Percentiles rank a stretch among this genome's conserved stretches.
Conservation (phyloP, 768 basidiomycete species). For the Leccinum ochraceum region DNA sequence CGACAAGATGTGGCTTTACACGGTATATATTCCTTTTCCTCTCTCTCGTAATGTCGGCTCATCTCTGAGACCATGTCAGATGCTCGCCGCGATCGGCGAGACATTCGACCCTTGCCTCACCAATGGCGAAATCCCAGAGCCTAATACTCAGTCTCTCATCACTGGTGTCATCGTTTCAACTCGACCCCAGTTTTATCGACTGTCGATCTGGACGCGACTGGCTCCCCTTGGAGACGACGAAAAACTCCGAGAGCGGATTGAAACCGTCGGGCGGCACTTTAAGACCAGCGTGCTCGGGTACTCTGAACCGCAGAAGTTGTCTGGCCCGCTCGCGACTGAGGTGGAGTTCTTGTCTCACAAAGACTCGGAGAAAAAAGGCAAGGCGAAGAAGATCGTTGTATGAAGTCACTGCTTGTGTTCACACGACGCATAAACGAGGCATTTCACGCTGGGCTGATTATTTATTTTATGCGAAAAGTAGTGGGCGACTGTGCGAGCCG, state of each 20-base stretch:
- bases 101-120: conserved; percentile 91
- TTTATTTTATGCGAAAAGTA: conserved; percentile 31
- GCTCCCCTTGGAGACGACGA: conserved; percentile 61
- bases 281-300: conserved; percentile 90
- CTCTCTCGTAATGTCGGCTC: conserved; percentile 1
- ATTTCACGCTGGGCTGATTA: conserved; percentile 30
- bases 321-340: conserved; percentile 89
- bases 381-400: conserved; percentile 77
- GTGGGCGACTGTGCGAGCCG: conserved; percentile 20
- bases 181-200: conserved; percentile 91
- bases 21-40: conserved; percentile 49
- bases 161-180: conserved; percentile 96
- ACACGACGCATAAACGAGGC: conserved; percentile 17
- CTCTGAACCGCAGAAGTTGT: conserved; percentile 66
- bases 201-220: conserved; percentile 96
- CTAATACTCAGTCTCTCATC: conserved; percentile 60
- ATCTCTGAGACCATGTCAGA: conserved; percentile 50
- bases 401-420: conserved; percentile 35
- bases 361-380: conserved; percentile 94
- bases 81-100: conserved; percentile 99
- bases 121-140: conserved; percentile 40
- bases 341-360: conserved; percentile 95
- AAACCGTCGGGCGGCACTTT: conserved; percentile 86
- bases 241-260: conserved; percentile 77
- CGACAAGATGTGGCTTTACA: conserved; percentile 98